These are phyloP conservation scores for Moringa oleifera DNA, from an alignment of 345 rosid species.

Conservation along the genomic window DNA sequence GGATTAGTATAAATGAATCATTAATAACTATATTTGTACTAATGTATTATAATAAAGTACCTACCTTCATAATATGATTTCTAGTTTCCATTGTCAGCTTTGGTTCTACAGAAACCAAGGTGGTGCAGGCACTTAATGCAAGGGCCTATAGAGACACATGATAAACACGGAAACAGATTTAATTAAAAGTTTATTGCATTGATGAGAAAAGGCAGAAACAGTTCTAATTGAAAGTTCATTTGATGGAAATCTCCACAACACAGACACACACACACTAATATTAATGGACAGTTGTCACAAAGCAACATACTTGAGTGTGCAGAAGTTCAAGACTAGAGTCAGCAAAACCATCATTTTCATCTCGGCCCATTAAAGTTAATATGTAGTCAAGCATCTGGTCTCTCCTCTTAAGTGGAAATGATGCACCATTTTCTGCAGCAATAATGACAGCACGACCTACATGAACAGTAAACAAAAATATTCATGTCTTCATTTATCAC, in stretches of 20 bases:
- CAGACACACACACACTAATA: no score
- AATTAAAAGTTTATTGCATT: no score
- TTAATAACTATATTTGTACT: no score
- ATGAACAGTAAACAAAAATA: slow-evolving; percentile 14
- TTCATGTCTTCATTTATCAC: no score
- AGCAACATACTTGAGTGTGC: slow-evolving; percentile 61
- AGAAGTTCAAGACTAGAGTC: slow-evolving; percentile 89
- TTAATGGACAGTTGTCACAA: neutral
- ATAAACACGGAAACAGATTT: no score
- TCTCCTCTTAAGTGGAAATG: slow-evolving; percentile 87
- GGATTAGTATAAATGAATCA: no score
- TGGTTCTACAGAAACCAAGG: slow-evolving; percentile 95
- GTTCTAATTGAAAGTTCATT: neutral
- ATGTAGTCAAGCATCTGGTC: slow-evolving; percentile 83
- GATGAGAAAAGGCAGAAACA: neutral
- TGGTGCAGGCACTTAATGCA: slow-evolving; percentile 94
- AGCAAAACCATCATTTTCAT: slow-evolving; percentile 70
- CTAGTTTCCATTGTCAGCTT: slow-evolving; percentile 90
- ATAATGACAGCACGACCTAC: slow-evolving; percentile 91
- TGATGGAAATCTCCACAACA: neutral
- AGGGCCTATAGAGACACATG: slow-evolving; percentile 58
- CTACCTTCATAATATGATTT: slow-evolving; percentile 89
- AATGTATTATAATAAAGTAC: no score
- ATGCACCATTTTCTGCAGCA: slow-evolving; percentile 83
- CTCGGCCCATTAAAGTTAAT: slow-evolving; percentile 93